phyloP scores from a whole-genome alignment of 192 early-diverging fungal genomes.

The Helicostylum pulchrum region DNA sequence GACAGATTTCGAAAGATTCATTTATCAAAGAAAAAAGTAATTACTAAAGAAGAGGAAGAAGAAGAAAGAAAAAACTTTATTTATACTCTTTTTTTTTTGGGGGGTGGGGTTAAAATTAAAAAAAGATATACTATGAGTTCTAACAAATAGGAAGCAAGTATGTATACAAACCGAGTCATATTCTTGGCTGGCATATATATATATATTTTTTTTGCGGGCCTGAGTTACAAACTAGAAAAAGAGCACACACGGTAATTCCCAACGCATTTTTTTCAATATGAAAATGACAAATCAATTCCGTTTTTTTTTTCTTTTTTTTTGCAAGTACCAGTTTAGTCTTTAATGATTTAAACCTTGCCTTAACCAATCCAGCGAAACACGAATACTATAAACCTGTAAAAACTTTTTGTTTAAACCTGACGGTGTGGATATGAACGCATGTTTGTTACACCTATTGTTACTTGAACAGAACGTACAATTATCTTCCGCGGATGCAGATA shows the following conservation, averaged over 20 bases:
- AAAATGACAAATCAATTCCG: no score
- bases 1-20: no score
- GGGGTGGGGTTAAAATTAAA: background rate
- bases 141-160: slow-evolving; percentile 11
- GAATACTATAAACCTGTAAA: background rate
- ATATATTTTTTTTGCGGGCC: no score
- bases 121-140: background rate
- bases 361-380: slow-evolving; percentile 5
- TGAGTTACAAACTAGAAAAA: slow-evolving; percentile 1
- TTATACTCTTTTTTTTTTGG: background rate
- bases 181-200: no score
- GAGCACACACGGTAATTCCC: no score
- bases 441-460: no score
- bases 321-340: no score
- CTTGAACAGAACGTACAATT: background rate
- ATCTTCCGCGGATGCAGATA: background rate
- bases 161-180: slow-evolving; percentile 6
- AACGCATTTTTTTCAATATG: background rate
- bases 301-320: no score
- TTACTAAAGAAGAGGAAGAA: background rate
- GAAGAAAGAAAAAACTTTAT: background rate
- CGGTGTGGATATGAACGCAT: background rate
- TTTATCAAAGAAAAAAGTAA: background rate
- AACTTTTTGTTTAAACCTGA: background rate
- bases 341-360: background rate